Conservation (phyloP, 1,139 yeast species). For the Lizanozyma gosingica region DNA sequence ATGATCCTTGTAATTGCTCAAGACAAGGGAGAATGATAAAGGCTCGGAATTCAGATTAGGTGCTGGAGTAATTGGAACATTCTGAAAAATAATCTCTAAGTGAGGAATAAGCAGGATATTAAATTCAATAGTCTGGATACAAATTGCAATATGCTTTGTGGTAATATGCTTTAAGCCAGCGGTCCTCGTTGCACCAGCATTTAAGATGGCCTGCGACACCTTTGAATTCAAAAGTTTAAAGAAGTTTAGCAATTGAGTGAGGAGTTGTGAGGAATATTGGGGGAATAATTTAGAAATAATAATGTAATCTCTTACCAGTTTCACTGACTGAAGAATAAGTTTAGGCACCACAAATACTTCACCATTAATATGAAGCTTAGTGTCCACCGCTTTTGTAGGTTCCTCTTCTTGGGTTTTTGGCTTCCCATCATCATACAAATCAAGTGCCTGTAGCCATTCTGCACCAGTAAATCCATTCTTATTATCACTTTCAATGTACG, state of each 20-base stretch:
- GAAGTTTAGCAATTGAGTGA: constrained; percentile 40
- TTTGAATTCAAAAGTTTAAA: constrained; percentile 47
- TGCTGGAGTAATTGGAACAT: constrained; percentile 1
- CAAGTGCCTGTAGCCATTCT: constrained; percentile 39
- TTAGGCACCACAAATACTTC: constrained; percentile 37
- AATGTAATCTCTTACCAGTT: constrained; percentile 38
- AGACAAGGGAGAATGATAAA: constrained; percentile 23
- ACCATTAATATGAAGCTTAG: constrained; percentile 29
- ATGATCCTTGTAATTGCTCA: constrained; percentile 44
- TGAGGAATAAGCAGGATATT: constrained; percentile 18
- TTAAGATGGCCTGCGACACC: constrained; percentile 54
- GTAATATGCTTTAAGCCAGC: constrained; percentile 72
- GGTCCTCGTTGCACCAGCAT: constrained; percentile 71
- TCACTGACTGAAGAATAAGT: constrained; percentile 26
- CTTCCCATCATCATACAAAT: constrained; percentile 13
- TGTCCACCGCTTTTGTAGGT: constrained; percentile 6
- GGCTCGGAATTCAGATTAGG: constrained; percentile 19
- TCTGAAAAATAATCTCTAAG: constrained; percentile 12
- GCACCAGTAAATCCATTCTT: constrained; percentile 21
- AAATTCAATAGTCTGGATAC: constrained; percentile 50
- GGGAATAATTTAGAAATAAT: constrained; percentile 43
- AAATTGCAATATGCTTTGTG: constrained; percentile 63
- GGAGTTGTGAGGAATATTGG: constrained; percentile 22
- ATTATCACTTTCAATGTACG: constrained; percentile 28
- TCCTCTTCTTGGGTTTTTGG: constrained; percentile 5